Percentiles rank a stretch among this genome's conserved stretches.
Evolutionary conservation across 2,329 filamentous ascomycete genomes (phyloP).

Genomic region (Aspergillus sclerotialis): DNA sequence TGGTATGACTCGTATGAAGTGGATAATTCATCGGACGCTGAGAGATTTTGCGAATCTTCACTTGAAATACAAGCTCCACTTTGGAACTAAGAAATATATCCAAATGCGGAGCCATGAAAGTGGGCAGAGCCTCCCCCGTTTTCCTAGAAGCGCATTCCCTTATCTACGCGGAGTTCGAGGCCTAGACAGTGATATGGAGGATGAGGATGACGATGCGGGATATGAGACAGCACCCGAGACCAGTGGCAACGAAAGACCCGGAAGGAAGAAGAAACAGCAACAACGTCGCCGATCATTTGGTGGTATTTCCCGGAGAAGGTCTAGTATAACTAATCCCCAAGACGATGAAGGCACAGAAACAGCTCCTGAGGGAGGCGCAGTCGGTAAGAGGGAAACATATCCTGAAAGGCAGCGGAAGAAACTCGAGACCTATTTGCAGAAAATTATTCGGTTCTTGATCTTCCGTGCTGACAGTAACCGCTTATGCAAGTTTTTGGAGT

Average conservation of each 20-base stretch:
- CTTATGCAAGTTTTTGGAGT: slow-evolving; percentile 88
- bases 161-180: slow-evolving; percentile 77
- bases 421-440: slow-evolving; percentile 82
- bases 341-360: slow-evolving; percentile 31
- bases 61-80: slow-evolving; percentile 82
- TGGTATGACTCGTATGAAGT: slow-evolving; percentile 91
- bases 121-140: slow-evolving; percentile 76
- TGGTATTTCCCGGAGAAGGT: slow-evolving; percentile 51
- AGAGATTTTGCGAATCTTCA: slow-evolving; percentile 90
- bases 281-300: slow-evolving; percentile 47
- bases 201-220: slow-evolving; percentile 47
- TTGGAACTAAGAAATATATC: slow-evolving; percentile 75
- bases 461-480: slow-evolving; percentile 94
- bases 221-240: slow-evolving; percentile 53
- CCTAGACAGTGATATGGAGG: slow-evolving; percentile 74
- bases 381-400: slow-evolving; percentile 51
- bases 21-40: slow-evolving; percentile 82
- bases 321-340: slow-evolving; percentile 40
- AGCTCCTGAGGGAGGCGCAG: slow-evolving; percentile 28
- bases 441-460: slow-evolving; percentile 94
- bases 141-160: slow-evolving; percentile 82
- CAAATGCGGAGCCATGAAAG: slow-evolving; percentile 61
- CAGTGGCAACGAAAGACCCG: slow-evolving; percentile 58
- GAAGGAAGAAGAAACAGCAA: slow-evolving; percentile 42
- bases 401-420: slow-evolving; percentile 76